Base-by-base conservation (phyloP, 2,329 filamentous ascomycete species). In the Pleomassaria siparia region DNA sequence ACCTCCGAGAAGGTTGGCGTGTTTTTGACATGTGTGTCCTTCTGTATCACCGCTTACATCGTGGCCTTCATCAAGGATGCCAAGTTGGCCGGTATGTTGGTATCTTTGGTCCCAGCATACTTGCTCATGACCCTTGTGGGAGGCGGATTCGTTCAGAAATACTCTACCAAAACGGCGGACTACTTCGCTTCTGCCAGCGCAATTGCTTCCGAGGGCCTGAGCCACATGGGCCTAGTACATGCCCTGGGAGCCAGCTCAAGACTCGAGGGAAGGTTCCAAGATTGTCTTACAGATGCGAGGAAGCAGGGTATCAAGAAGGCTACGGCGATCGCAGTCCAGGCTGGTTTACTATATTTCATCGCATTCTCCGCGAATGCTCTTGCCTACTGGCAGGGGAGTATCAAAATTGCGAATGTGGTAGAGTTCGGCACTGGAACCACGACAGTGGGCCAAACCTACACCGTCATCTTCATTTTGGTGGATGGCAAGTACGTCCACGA, bases 1-100 rank as follows among this genome's bases (percentile, higher is more conserved):
- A 87, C 85, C 0, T 84, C 82, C 1, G 86, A 88, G 66, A 89
- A 89, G 64, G 84, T 87, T 13, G 85, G 85, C 43, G 80, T 87
- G 26, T 79, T 80, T 54, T 74, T 88, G 4, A 77, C 79, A 20
- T 83, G 79, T 42, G 66, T 81, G 9, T 82, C 82, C 2, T 88
- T 87, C 65, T 88, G 88, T 60, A 62, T 87, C 44, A 83, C 85
- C 0, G 81, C 84, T 2, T 88, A 86, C 51, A 74, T 84, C 4
- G 80, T 88, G 13, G 83, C 84, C 1, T 88, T 88, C 53, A 80
- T 83, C 62, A 83, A 85, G 57, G 76, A 86, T 55, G 74, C 79
- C 13, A 75, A 75, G 40, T 74, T 89, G 8, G 83, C 86, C 0
- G 83, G 76, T 3, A 86, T 87, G 67, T 74, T 88, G 25, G 63